Evolutionary conservation across 129 eudicot genomes (phyloP).

Genomic region (Centrapalus pauciflorus): DNA sequence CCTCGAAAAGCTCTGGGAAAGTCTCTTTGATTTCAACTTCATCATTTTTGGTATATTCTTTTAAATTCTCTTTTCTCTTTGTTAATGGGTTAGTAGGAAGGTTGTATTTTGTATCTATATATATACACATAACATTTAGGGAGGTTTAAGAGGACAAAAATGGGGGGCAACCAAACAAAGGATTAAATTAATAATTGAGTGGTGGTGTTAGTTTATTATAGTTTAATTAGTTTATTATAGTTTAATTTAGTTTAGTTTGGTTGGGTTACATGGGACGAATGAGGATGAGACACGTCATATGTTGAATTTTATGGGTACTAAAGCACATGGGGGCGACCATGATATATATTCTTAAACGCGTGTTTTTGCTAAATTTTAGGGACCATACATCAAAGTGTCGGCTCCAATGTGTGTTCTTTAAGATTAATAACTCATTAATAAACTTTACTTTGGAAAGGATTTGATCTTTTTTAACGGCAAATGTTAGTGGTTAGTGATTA

Average conservation of each 20-base stretch:
- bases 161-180: slow-evolving; percentile 19
- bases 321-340: slow-evolving; percentile 32
- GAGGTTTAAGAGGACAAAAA: slow-evolving; percentile 20
- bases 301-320: slow-evolving; percentile 8
- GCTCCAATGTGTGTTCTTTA: slow-evolving; percentile 21
- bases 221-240: too few relatives aligned
- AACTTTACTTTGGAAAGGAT: background rate
- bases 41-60: slow-evolving; percentile 29
- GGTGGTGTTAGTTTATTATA: too few relatives aligned
- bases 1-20: slow-evolving; percentile 62
- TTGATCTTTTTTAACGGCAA: too few relatives aligned
- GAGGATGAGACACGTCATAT: slow-evolving; percentile 16
- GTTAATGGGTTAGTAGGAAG: background rate
- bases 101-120: too few relatives aligned
- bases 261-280: slow-evolving; percentile 21
- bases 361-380: slow-evolving; percentile 29
- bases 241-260: slow-evolving; percentile 29
- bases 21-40: slow-evolving; percentile 63
- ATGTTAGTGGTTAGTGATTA: too few relatives aligned
- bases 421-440: slow-evolving; percentile 1
- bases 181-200: slow-evolving; percentile 26
- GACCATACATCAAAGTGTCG: slow-evolving; percentile 30
- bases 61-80: background rate
- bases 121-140: slow-evolving; percentile 7
- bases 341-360: slow-evolving; percentile 26